phyloP scores from a whole-genome alignment of 2,329 filamentous ascomycete genomes.

The Aspergillus ochraceoroseus region DNA sequence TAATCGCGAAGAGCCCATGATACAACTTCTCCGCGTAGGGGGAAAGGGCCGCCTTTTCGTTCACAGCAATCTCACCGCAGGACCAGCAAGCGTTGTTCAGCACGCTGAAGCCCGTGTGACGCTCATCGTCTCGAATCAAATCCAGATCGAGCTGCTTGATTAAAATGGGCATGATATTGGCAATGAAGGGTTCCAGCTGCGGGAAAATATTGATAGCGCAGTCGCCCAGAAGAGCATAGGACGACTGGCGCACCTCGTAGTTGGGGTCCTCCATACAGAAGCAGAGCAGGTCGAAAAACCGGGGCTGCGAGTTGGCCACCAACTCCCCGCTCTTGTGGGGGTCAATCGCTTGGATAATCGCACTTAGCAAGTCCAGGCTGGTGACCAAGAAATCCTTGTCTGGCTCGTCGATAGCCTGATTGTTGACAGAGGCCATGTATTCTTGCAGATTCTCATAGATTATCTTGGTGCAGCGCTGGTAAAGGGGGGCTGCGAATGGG shows the following conservation, averaged over 20 bases:
- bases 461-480: conserved; percentile 80
- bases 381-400: conserved; percentile 98
- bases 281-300: conserved; percentile 83
- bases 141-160: conserved; percentile 83
- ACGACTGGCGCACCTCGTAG: conserved; percentile 92
- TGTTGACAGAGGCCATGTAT: conserved; percentile 63
- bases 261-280: conserved; percentile 89
- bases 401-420: conserved; percentile 66
- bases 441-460: conserved; percentile 89
- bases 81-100: conserved; percentile 99
- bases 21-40: conserved; percentile 74
- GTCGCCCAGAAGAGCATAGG: conserved; percentile 90
- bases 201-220: conserved; percentile 88
- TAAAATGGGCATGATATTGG: conserved; percentile 69
- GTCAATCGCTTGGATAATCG: conserved; percentile 85
- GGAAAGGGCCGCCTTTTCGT: conserved; percentile 65
- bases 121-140: conserved; percentile 68
- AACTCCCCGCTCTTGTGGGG: conserved; percentile 68
- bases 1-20: conserved; percentile 71
- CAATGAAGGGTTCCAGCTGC: conserved; percentile 69
- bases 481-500: conserved; percentile 80
- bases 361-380: conserved; percentile 85
- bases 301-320: conserved; percentile 68
- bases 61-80: conserved; percentile 82
- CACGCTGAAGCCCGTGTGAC: conserved; percentile 81